Percentiles rank a stretch among this genome's conserved stretches.
phyloP scores from a whole-genome alignment of 805 yeast species.

The Saccharomycopsis sp. region DNA sequence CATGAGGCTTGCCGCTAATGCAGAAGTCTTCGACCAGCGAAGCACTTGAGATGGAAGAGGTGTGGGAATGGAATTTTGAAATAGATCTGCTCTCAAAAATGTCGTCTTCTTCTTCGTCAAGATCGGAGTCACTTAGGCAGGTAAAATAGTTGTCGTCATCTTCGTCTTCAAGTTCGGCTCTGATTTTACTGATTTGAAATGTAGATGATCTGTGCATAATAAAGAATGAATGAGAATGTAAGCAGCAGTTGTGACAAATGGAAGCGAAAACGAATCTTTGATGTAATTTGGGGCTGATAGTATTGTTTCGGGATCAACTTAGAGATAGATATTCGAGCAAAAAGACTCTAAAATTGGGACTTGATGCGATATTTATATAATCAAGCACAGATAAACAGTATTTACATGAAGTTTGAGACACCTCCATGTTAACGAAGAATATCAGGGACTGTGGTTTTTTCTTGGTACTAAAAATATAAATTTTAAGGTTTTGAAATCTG shows the following conservation, averaged over 20 bases:
- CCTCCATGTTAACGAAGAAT: neutral
- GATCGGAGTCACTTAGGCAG: conserved; percentile 15
- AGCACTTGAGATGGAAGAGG: conserved; percentile 1
- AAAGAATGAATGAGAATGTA: neutral
- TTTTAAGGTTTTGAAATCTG: neutral
- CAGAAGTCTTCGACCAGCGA: neutral
- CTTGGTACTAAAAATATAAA: neutral
- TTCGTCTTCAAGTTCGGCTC: neutral
- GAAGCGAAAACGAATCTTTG: no score
- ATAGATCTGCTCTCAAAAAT: neutral
- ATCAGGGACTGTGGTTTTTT: neutral
- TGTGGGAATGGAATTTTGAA: neutral
- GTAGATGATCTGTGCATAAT: neutral
- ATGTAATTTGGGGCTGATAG: no score
- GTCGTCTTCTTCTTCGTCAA: conserved; percentile 7
- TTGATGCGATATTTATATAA: neutral
- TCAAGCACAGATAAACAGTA: neutral
- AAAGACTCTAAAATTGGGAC: no score
- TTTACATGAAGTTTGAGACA: neutral
- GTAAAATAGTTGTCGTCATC: conserved; percentile 11
- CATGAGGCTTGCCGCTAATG: neutral
- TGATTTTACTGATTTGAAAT: neutral
- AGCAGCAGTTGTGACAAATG: neutral
- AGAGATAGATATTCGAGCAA: neutral
- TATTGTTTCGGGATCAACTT: no score